Conservation (phyloP, 129 eudicot species). For the Flaveria robusta region DNA sequence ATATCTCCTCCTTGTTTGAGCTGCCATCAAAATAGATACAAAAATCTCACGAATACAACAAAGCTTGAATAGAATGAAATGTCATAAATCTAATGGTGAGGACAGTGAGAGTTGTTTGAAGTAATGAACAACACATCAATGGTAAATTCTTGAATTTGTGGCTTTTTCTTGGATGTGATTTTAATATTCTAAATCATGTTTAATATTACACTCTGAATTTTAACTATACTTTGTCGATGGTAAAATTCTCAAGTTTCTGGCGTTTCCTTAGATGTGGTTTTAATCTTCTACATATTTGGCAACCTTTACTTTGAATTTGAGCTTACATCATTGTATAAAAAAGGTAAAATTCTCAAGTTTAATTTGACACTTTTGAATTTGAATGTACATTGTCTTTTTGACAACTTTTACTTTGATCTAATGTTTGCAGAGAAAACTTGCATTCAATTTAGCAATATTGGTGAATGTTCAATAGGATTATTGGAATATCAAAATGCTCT, state of each 20-base stretch:
- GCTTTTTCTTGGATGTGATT: neutral
- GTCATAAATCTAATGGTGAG: constrained; percentile 32
- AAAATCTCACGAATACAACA: constrained; percentile 67
- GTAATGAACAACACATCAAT: constrained; percentile 25
- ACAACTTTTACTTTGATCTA: constrained; percentile 2
- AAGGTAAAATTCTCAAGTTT: neutral
- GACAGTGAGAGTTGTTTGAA: constrained; percentile 36
- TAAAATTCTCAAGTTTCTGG: constrained; percentile 13
- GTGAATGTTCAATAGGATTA: neutral
- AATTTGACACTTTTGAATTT: neutral
- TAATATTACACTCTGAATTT: neutral
- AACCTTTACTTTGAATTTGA: too few species aligned
- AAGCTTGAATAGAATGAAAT: constrained; percentile 44
- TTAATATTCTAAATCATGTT: neutral
- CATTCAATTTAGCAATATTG: constrained; percentile 9
- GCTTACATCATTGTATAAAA: too few species aligned
- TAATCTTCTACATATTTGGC: neutral
- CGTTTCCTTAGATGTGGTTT: neutral
- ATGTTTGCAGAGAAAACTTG: neutral
- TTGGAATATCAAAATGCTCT: constrained; percentile 1
- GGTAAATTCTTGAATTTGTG: constrained; percentile 42
- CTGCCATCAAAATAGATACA: constrained; percentile 82
- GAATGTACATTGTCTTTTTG: neutral
- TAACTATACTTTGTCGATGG: constrained; percentile 39
- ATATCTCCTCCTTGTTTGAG: constrained; percentile 34